Evolutionary conservation across 179 eudicot genomes (phyloP), one percentile per base, ranked within the genome.

Genomic region (Heliamphora pulchella): DNA sequence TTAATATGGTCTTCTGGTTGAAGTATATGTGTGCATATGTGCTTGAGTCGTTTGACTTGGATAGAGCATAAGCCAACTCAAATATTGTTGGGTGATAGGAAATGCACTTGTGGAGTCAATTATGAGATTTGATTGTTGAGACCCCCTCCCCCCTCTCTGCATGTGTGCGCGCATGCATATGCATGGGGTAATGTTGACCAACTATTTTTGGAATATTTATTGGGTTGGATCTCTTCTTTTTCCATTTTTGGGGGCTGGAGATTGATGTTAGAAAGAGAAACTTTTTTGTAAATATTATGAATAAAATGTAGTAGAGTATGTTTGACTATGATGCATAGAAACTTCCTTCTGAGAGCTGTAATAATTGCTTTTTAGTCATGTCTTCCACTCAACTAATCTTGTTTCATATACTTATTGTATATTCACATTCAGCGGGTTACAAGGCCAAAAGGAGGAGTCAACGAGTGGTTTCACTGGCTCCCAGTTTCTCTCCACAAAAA

Each of bases 391-490:
- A 79, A 62, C 47, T 77, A 43, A 69, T 10, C 75, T 65, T 78
- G 43, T 64, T 22, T 20, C 43, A 48, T 2, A n/a, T 70, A 17
- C 15, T 44, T 55, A 8, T 22, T 14, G 2, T 65, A 7, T 43
- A 8, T 53, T 54, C 61, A 55, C 53, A 57, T 84, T 82, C 92
- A 96, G 98, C 94, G 96, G 57, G 96, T 96, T 82, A 89, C 91
- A 64, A 91, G 99, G 86, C 99, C 99, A 61, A 86, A 82, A 82
- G 98, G 98, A 84, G 97, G 98, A 81, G 81, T 96, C 73, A 92
- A 96, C 85, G 96, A 94, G 69, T 96, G 94, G 96, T 88, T 96
- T 76, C 95, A 88, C 77, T 96, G 98, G 98, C 92, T 96, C 61
- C 99, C 99, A 68, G 96, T 93, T 82, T 92, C 96, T 84, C 46